These are phyloP conservation scores for Pseudocercospora fijiensis DNA, from an alignment of 2,329 filamentous ascomycete genomes.

Conservation along the genomic window DNA sequence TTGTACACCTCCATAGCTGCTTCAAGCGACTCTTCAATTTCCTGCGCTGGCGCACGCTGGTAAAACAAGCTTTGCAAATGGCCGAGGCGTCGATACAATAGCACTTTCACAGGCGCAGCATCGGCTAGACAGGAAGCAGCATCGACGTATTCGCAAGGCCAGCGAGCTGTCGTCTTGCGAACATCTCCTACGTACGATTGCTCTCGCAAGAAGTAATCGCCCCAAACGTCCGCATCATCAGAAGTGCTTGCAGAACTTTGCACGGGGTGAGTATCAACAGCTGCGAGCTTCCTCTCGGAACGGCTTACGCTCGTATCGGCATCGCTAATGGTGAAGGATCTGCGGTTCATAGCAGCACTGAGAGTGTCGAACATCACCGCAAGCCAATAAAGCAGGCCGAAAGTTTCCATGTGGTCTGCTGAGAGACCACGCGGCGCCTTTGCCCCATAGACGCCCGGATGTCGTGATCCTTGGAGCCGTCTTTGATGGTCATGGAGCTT, in stretches of 20 bases:
- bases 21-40: conserved; percentile 19
- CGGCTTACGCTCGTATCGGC: conserved; percentile 17
- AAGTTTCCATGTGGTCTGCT: conserved; percentile 20
- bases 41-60: conserved; percentile 9
- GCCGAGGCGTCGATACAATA: conserved; percentile 23
- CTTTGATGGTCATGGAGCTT: conserved; percentile 23
- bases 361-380: conserved; percentile 27
- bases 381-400: conserved; percentile 25
- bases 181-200: conserved; percentile 20
- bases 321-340: conserved; percentile 21
- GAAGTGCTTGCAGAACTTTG: background rate
- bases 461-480: conserved; percentile 10
- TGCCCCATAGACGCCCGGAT: conserved; percentile 4
- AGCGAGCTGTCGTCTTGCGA: conserved; percentile 19
- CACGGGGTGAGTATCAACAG: background rate
- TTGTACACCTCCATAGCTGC: conserved; percentile 23
- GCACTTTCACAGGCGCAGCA: conserved; percentile 26
- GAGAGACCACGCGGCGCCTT: conserved; percentile 17
- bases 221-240: conserved; percentile 20
- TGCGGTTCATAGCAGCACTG: conserved; percentile 22
- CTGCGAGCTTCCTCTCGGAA: background rate
- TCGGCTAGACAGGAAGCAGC: conserved; percentile 24
- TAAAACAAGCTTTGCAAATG: conserved; percentile 23
- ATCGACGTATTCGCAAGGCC: conserved; percentile 25
- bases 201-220: conserved; percentile 21